Evolutionary conservation across 1,139 yeast species (phyloP).

Genomic region (Candida labiduridarum): DNA sequence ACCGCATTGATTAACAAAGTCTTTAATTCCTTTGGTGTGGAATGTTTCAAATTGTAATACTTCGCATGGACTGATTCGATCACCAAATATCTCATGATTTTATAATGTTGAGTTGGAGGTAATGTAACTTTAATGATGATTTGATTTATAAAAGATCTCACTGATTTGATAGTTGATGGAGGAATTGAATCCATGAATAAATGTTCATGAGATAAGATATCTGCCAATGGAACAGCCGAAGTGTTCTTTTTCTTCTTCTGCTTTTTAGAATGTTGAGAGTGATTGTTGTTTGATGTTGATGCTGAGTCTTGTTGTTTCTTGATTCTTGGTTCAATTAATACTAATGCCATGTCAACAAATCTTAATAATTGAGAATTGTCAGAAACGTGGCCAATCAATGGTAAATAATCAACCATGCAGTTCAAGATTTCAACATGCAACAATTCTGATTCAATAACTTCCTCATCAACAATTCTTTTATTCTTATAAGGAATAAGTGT

Average conservation of each 20-base stretch:
- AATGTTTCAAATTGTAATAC: slow-evolving; percentile 26
- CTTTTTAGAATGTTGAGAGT: slow-evolving; percentile 19
- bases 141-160: slow-evolving; percentile 52
- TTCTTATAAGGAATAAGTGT: slow-evolving; percentile 52
- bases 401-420: slow-evolving; percentile 30
- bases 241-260: slow-evolving; percentile 47
- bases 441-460: slow-evolving; percentile 34
- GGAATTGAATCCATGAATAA: slow-evolving; percentile 52
- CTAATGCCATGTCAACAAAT: slow-evolving; percentile 48
- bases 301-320: slow-evolving; percentile 1
- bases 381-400: slow-evolving; percentile 32
- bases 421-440: slow-evolving; percentile 32
- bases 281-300: not conserved
- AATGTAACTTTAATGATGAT: slow-evolving; percentile 54
- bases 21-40: slow-evolving; percentile 33
- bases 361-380: slow-evolving; percentile 45
- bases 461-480: slow-evolving; percentile 33
- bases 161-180: slow-evolving; percentile 30
- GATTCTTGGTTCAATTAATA: slow-evolving; percentile 45
- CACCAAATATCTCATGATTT: slow-evolving; percentile 59
- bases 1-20: slow-evolving; percentile 54
- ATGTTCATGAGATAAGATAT: slow-evolving; percentile 68
- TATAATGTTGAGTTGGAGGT: slow-evolving; percentile 65
- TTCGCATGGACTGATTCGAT: slow-evolving; percentile 45
- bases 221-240: slow-evolving; percentile 59